Evolutionary conservation across 1,284 basidiomycete genomes (phyloP), one percentile per base, ranked within the genome.

Genomic region (Rhodotorula mucilaginosa): DNA sequence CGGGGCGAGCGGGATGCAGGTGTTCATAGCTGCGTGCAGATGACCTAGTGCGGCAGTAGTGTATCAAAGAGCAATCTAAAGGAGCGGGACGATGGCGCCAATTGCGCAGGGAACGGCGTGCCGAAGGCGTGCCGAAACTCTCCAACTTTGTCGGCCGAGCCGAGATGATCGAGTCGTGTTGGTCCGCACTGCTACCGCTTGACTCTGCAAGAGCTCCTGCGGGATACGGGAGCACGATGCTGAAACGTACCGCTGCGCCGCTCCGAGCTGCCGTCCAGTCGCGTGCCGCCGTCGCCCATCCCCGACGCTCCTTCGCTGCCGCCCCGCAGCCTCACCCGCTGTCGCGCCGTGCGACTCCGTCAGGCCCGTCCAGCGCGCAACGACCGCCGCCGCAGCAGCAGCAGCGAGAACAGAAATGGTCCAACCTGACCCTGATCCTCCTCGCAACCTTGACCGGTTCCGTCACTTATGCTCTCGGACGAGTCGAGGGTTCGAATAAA

Each of bases 361-460:
- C 47, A n/a, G 58, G 44, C 23, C 44, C 58, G 31, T 18, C 34
- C 57, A 4, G 29, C 29, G 18, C 47, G 7, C n/a, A 19, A 21
- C 46, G 29, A 2, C n/a, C n/a, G n/a, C 58, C 64, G 0, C 54
- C 63, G 0, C 48, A 61, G 5, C 7, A 26, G 1, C 67, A 49
- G 23, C 19, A 18, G 7, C 60, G 63, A 8, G 56, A 63, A 1
- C 19, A 44, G 3, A 67, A 61, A 31, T 47, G 46, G 13, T 64
- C 56, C 58, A 59, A 46, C 34, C 61, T 76, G 46, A 74, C 73
- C 19, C 64, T 73, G 19, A 61, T 78, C 29, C 58, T 78, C 31
- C 72, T 78, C 46, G 74, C 77, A 16, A 77, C 77, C 15, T 26
- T 78, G 21, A 75, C 74, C n/a, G 77, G 77, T n/a, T 59, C 70